Percentiles rank a stretch among this genome's conserved stretches.
Conservation (phyloP, 108 stramenopile species). For the Skeletonema marinoi region DNA sequence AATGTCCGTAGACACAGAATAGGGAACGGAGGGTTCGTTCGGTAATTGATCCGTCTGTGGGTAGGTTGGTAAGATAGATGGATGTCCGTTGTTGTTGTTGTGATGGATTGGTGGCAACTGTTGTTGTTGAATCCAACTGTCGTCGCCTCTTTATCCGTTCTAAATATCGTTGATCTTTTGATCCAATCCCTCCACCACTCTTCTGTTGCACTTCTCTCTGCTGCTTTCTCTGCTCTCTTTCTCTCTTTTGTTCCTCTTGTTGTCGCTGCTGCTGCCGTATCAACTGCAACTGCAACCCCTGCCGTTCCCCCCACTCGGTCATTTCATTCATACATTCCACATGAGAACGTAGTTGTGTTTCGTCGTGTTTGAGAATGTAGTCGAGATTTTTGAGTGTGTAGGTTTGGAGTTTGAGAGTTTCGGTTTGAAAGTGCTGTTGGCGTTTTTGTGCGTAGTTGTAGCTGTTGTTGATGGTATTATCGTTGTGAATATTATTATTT, state of each 20-base stretch:
- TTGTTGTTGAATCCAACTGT: not conserved
- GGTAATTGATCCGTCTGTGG: slow-evolving; percentile 61
- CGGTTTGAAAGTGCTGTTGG: slow-evolving; percentile 36
- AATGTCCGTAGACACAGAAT: slow-evolving; percentile 63
- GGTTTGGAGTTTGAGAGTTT: slow-evolving; percentile 44
- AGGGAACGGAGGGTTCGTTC: slow-evolving; percentile 55
- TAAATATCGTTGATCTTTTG: slow-evolving; percentile 50
- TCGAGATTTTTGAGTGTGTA: slow-evolving; percentile 72
- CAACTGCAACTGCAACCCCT: slow-evolving; percentile 34
- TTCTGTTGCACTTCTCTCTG: slow-evolving; percentile 15
- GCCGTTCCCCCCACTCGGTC: slow-evolving; percentile 28
- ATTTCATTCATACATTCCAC: slow-evolving; percentile 58
- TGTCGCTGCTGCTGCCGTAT: slow-evolving; percentile 28
- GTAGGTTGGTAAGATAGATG: slow-evolving; percentile 73
- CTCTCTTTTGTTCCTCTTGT: slow-evolving; percentile 2
- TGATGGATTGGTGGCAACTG: not conserved
- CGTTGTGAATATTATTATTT: slow-evolving; percentile 11
- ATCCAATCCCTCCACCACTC: slow-evolving; percentile 68
- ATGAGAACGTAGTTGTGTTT: slow-evolving; percentile 50
- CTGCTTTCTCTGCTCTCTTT: slow-evolving; percentile 18
- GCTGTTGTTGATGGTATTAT: slow-evolving; percentile 1
- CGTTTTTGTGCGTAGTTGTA: slow-evolving; percentile 42
- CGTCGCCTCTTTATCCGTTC: slow-evolving; percentile 28
- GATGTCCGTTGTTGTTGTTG: slow-evolving; percentile 38
- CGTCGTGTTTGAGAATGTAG: slow-evolving; percentile 63